Base-by-base conservation (phyloP, 1,139 yeast genomes). In the Scheffersomyces stambukii region DNA sequence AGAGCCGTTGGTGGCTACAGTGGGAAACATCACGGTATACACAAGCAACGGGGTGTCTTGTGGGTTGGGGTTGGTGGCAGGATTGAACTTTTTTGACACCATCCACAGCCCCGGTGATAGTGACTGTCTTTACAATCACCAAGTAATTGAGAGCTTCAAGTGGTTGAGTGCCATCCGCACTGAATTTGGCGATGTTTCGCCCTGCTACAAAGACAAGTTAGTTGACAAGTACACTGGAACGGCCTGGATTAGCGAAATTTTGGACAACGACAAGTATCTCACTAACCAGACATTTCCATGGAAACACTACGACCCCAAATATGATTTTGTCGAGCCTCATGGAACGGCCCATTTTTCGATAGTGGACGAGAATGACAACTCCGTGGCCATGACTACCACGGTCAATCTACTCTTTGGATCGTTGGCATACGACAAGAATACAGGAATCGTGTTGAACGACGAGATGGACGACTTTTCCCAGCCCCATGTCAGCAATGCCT, bases 391-490 rank as follows among this genome's bases (percentile, higher is more conserved):
- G 69, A 91, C 97, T 2, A 83, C 96, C 2, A 89, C 97, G 0
- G 78, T 91, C n/a, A 91, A 91, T 50, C 60, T 88, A 28, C 55
- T 75, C 27, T 91, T 88, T 55, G 98, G 97, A 0, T 79, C 91
- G 8, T 51, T 78, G 45, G 78, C 89, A 5, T 83, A 81, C 48
- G 97, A 89, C 50, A 80, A 81, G 2, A 51, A 38, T 1, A 89
- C 97, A 0, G 97, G 97, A 2, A 63, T 91, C 9, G 69, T 91
- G 6, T 60, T 91, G 46, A 91, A 91, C 58, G 80, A 86, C 42
- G 88, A 91, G 53, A 89, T 91, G 96, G 96, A 91, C 54, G 97
- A 91, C 53, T 91, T 91, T 48, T 81, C 95, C n/a, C 65, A 75
- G 22, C 91, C 94, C 1, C 61, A 66, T 13, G 56, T 67, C 6